Percentiles rank a stretch among this genome's conserved stretches.
These are phyloP conservation scores for Aegilops longissima DNA, from an alignment of 176 grass and related monocot genomes.

Conservation along the genomic window DNA sequence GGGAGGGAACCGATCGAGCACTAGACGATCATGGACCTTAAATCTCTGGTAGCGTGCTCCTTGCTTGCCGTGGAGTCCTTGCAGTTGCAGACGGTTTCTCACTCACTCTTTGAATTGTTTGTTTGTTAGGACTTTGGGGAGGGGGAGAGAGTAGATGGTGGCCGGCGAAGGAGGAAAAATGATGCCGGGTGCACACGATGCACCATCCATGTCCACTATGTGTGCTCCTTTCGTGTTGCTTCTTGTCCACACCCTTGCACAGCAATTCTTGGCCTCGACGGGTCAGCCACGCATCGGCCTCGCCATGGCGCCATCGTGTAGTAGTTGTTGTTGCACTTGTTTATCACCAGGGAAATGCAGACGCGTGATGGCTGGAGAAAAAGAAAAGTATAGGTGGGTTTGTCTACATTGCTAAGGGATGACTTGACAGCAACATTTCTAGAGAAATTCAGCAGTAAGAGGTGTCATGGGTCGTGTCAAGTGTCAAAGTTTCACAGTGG, in stretches of 20 bases:
- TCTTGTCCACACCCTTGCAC: too few relatives aligned
- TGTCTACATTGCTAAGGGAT: neutral
- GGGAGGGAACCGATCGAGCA: too few relatives aligned
- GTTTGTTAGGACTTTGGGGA: neutral
- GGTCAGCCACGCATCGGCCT: neutral
- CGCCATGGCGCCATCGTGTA: neutral
- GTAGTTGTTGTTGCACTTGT: too few relatives aligned
- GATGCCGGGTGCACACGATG: neutral
- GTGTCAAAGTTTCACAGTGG: neutral
- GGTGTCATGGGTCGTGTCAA: neutral
- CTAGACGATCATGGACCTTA: too few relatives aligned
- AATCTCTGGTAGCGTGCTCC: too few relatives aligned
- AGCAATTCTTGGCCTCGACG: neutral
- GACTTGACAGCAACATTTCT: neutral
- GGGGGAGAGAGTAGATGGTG: neutral
- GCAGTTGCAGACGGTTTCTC: neutral
- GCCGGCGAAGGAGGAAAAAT: neutral
- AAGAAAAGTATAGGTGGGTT: neutral
- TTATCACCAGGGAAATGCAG: too few relatives aligned
- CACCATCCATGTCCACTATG: slow-evolving; percentile 9
- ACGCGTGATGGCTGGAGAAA: too few relatives aligned
- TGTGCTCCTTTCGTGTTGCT: neutral
- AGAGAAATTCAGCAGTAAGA: neutral
- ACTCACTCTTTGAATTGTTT: neutral
- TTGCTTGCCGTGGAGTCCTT: too few relatives aligned